Evolutionary conservation across 257 asterid genomes (phyloP), one percentile per base, ranked within the genome.

Genomic region (Plantago major): DNA sequence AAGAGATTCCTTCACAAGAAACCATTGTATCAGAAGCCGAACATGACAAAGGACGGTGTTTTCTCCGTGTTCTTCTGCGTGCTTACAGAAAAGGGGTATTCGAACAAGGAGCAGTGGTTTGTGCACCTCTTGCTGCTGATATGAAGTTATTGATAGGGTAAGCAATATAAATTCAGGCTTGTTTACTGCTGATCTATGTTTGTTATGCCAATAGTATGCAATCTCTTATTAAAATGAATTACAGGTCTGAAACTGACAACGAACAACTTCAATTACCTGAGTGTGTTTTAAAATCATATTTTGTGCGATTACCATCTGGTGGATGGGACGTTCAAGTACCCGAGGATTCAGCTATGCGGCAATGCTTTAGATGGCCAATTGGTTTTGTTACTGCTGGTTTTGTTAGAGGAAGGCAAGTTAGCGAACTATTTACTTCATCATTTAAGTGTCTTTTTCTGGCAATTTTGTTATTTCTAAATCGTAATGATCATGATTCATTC

Each of bases 311-410:
- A 58, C 72, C 79, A 68, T 76, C 87, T 62, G 89, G 90, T 54
- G 71, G 77, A 76, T 84, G 95, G 95, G 82, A 74, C 56, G 79
- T 80, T 65, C 80, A 76, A 55, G 59, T 74, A 60, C 97, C 87
- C n/a, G 76, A 77, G 66, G 84, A 81, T 54, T 70, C 78, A 19
- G 53, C 67, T 38, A 58, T 44, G 9, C 59, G 4, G 33, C 84
- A 74, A 30, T 78, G 78, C 60, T 65, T 57, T 64, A 79, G 99
- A 74, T 72, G 76, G 78, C 94, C 95, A 11, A 76, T 89, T 59
- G 99, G 99, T 56, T 92, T 89, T 59, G 69, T 89, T 43, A 92
- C 96, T 48, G 75, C 85, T 61, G 99, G 95, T 48, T 93, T 83
- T 69, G 88, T 89, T 42, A 89, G 76, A 53, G 97, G 99, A 81